Base-by-base conservation (phyloP, 2,329 filamentous ascomycete species). In the Truncatella angustata region DNA sequence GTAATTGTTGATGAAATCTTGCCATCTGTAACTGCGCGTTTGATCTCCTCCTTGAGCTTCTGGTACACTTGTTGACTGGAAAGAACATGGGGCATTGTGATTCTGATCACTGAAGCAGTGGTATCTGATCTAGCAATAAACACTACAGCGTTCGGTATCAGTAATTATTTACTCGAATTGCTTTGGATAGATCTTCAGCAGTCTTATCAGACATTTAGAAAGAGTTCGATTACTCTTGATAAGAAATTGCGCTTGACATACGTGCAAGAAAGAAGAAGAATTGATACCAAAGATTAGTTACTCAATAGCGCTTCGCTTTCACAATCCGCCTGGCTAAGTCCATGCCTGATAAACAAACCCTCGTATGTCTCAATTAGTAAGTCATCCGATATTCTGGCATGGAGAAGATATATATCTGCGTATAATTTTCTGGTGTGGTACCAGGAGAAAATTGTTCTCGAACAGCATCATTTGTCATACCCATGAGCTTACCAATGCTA, bases 1-100 rank as follows among this genome's bases (percentile, higher is more conserved):
- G 56, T 64, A 51, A 68, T 65, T 1, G 60, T 57, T 10, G 20
- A 59, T 35, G 49, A 74, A 65, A 10, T 63, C 58, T 10, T 64
- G 63, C 53, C 75, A 62, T 51, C 52, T 12, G 48, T 24, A 9
- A 64, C 47, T 0, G 71, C 73, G 5, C 56, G 56, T 34, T 72
- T 66, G 32, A 79, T 72, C 57, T 80, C 79, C 0, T 59, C 58
- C 28, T 74, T 72, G 0, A 82, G 60, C n/a, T 68, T 72, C 4
- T 60, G 54, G 50, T 77, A 73, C 0, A 76, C 69, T 1, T 65
- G 63, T 0, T 77, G 78, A 20, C 70, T 73, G 11, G 72, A 74
- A 16, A 74, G 69, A 47, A 81, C 60, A 59, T 77, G 71, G 16
- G 80, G 69, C 47, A 82, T 48, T 2, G 72, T 77, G 30, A 70